These are phyloP conservation scores for Ceratobasidium sp. DNA, from an alignment of 1,284 basidiomycete species.

Conservation along the genomic window DNA sequence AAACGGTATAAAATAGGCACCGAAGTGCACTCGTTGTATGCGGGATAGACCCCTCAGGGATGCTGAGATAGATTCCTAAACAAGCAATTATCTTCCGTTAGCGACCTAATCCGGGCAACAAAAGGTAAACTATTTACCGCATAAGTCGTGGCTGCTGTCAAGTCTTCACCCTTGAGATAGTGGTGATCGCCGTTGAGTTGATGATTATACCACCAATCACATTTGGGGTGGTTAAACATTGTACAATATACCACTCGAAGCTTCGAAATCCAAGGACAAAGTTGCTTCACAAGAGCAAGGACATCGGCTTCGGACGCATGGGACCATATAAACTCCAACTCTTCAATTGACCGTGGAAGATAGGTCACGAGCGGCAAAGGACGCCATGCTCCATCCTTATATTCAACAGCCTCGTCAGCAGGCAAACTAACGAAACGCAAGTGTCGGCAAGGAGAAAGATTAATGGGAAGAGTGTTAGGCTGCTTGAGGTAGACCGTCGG, in stretches of 20 bases:
- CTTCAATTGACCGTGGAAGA: neutral
- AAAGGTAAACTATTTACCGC: too few species aligned
- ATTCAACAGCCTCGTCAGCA: neutral
- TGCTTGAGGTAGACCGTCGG: neutral
- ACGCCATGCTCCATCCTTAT: neutral
- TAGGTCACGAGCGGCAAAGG: neutral
- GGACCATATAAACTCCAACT: constrained; percentile 11
- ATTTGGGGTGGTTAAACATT: constrained; percentile 38
- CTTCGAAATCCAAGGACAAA: constrained; percentile 7
- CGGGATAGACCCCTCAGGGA: neutral
- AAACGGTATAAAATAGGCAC: constrained; percentile 4
- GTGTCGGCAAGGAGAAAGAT: neutral
- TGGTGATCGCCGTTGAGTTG: constrained; percentile 20
- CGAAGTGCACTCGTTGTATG: constrained; percentile 3
- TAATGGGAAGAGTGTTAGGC: neutral
- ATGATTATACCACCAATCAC: constrained; percentile 25
- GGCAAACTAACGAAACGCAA: neutral
- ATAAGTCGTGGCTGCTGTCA: neutral
- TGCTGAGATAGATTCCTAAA: neutral
- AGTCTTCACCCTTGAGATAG: constrained; percentile 7
- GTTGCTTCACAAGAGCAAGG: neutral
- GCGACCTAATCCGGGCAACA: neutral
- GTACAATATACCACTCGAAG: constrained; percentile 33
- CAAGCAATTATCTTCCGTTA: neutral
- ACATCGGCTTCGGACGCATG: constrained; percentile 4